Base-by-base conservation (phyloP, 2,329 filamentous ascomycete genomes). In the Hymenoscyphus repandus region DNA sequence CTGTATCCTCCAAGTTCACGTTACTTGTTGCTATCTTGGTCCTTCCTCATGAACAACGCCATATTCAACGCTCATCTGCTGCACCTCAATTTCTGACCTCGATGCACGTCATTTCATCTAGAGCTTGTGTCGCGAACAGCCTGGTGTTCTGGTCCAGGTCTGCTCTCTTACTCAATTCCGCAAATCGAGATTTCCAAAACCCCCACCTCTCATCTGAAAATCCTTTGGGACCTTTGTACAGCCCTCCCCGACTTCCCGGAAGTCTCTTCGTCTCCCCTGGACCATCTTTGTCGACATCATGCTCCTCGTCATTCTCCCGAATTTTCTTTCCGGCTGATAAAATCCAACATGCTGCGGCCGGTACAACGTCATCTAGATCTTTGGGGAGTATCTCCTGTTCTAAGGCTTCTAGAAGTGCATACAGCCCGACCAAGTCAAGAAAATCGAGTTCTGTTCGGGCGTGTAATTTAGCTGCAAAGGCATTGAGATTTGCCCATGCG, bases 141-240 rank as follows among this genome's bases (percentile, higher is more conserved):
- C 41, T 32, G 31, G 33, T 45, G 17, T 50, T 40, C 17, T 37
- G 31, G 32, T 32, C 45, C 41, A 50, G 36, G 20, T 38, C 40
- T 15, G 17, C 15, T 36, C 34, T 27, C 22, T 15, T 39, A 22
- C 33, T 50, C 48, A 45, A 32, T 11, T 38, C 22, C 11, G n/a
- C 27, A n/a, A 50, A 45, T n/a, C 36, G 31, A 3, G 7, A 22
- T 22, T 40, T 50, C 48, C 48, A 45, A 31, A 50, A 50, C 15
- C 6, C 30, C 48, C 48, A 50, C 45, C 48, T 50, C 17, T 50
- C 42, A 18, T 41, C 30, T 9, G 48, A 50, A 18, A 50, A 34
- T 10, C 42, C 48, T n/a, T 18, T 40, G 32, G 41, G 11, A 6
- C 48, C 48, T 12, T n/a, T 38, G 15, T 45, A 50, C 20, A 50